These are phyloP conservation scores for Backusella parvicylindrica DNA, from an alignment of 192 early-diverging fungal species.

Conservation along the genomic window DNA sequence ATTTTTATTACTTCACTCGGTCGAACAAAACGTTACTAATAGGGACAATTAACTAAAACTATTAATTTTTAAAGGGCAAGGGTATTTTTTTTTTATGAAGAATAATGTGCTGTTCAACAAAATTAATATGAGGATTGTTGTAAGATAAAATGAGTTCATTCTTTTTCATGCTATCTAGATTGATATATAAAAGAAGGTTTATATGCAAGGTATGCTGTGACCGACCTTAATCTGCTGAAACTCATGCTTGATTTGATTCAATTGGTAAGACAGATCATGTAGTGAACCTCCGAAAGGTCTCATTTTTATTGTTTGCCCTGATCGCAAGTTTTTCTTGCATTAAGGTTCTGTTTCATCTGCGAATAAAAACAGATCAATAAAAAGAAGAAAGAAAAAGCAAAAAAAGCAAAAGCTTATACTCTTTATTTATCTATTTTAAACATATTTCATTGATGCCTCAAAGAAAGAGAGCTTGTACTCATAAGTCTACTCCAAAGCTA, in stretches of 20 bases:
- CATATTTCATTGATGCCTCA: neutral
- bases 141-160: neutral
- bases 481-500: constrained; percentile 10
- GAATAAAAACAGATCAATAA: neutral
- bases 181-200: neutral
- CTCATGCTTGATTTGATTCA: neutral
- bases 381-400: neutral
- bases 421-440: neutral
- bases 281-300: neutral
- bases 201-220: neutral
- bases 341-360: constrained; percentile 6
- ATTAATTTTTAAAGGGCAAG: neutral
- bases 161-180: neutral
- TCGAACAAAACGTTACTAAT: neutral
- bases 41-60: neutral
- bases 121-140: neutral
- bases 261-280: neutral
- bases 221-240: neutral
- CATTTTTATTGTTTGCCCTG: constrained; percentile 4
- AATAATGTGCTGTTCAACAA: neutral
- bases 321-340: neutral
- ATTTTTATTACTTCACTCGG: neutral
- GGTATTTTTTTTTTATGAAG: neutral
- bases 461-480: neutral
- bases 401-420: neutral